Evolutionary conservation across 2,329 filamentous ascomycete genomes (phyloP).

Genomic region (Sclerotiophoma versabilis): DNA sequence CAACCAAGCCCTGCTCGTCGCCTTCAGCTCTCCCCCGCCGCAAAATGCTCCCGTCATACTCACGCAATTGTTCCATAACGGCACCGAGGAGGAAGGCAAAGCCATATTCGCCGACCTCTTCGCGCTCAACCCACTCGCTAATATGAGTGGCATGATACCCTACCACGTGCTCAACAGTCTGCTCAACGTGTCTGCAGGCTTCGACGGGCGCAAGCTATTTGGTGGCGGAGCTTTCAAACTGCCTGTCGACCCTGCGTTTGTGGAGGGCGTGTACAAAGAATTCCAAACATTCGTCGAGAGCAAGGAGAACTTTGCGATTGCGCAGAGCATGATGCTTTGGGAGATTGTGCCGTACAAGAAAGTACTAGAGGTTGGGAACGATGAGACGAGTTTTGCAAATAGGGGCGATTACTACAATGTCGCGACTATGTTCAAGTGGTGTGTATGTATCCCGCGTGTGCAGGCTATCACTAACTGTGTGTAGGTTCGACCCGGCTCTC

Average conservation of each 20-base stretch:
- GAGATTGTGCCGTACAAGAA: conserved; percentile 39
- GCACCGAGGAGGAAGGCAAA: conserved; percentile 37
- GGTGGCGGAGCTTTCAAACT: conserved; percentile 47
- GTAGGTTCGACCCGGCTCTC: conserved; percentile 35
- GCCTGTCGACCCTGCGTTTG: conserved; percentile 37
- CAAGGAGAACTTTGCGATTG: conserved; percentile 4
- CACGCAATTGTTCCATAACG: conserved; percentile 47
- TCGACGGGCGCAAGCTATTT: conserved; percentile 50
- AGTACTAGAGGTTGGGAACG: conserved; percentile 33
- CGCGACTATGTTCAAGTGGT: conserved; percentile 44
- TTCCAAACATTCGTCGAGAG: conserved; percentile 15
- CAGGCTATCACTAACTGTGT: not conserved
- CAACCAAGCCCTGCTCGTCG: conserved; percentile 37
- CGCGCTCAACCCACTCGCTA: conserved; percentile 6
- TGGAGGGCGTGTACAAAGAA: conserved; percentile 17
- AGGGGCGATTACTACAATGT: conserved; percentile 46
- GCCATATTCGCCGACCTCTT: conserved; percentile 23
- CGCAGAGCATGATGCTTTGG: conserved; percentile 38
- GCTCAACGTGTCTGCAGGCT: conserved; percentile 36
- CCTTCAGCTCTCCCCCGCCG: conserved; percentile 40
- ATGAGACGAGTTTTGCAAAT: conserved; percentile 37
- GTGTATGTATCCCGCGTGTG: not conserved
- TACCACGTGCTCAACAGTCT: conserved; percentile 45
- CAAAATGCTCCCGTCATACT: conserved; percentile 39
- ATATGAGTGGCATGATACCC: conserved; percentile 27